These are phyloP conservation scores for Akanthomyces muscarius DNA, from an alignment of 2,329 filamentous ascomycete genomes.

Conservation along the genomic window DNA sequence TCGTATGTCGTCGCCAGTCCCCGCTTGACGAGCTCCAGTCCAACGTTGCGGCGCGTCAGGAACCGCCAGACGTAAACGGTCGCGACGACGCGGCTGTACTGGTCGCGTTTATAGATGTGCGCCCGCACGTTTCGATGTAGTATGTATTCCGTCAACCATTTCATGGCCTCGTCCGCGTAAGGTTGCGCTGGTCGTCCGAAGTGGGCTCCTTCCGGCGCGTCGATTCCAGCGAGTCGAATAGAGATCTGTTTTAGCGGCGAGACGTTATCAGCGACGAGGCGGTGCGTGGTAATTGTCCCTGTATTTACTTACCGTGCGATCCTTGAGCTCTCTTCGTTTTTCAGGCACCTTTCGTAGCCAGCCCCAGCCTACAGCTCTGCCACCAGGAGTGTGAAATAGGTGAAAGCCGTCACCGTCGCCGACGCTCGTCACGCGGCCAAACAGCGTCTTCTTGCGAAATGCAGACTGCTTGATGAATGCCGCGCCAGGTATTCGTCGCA, in stretches of 20 bases:
- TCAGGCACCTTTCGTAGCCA: constrained; percentile 75
- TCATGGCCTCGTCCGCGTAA: constrained; percentile 72
- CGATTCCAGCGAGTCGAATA: constrained; percentile 83
- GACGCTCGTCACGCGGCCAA: constrained; percentile 86
- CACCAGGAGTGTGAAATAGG: constrained; percentile 92
- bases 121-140: constrained; percentile 70
- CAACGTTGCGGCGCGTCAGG: constrained; percentile 72
- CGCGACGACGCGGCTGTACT: constrained; percentile 87
- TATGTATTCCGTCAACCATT: constrained; percentile 74
- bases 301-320: constrained; percentile 63
- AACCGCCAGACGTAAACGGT: constrained; percentile 72
- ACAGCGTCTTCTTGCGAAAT: constrained; percentile 71
- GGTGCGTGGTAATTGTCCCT: neutral
- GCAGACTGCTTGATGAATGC: constrained; percentile 69
- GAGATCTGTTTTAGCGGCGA: constrained; percentile 58
- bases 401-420: constrained; percentile 97
- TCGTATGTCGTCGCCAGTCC: constrained; percentile 92
- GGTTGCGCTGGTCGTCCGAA: constrained; percentile 88
- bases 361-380: constrained; percentile 82
- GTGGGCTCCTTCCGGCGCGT: constrained; percentile 89
- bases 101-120: constrained; percentile 80
- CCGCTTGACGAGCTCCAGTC: constrained; percentile 79
- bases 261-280: neutral
- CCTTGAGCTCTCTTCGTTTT: constrained; percentile 64
- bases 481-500: constrained; percentile 79